phyloP scores from a whole-genome alignment of 805 yeast genomes.

The Maudiozyma bulderi region DNA sequence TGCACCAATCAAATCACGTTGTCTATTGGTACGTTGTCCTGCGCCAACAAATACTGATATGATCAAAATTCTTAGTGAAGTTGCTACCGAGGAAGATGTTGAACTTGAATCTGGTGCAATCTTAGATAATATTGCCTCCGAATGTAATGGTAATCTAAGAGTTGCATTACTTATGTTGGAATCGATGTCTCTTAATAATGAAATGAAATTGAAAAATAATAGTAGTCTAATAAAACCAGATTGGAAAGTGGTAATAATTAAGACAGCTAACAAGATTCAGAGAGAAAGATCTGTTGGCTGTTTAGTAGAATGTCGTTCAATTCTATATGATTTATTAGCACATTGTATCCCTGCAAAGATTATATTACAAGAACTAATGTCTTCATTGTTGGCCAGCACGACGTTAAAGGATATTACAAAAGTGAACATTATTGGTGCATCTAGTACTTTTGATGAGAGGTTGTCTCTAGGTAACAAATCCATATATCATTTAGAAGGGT shows the following conservation, averaged over 20 bases:
- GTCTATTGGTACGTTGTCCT: slow-evolving; percentile 76
- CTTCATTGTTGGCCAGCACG: slow-evolving; percentile 33
- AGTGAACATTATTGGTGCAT: slow-evolving; percentile 44
- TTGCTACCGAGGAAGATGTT: slow-evolving; percentile 49
- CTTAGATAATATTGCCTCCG: slow-evolving; percentile 42
- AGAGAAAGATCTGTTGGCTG: slow-evolving; percentile 55
- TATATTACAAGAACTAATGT: slow-evolving; percentile 56
- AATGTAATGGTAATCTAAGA: slow-evolving; percentile 64
- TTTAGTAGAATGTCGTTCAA: slow-evolving; percentile 47
- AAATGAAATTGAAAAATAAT: slow-evolving; percentile 33
- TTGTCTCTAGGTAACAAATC: slow-evolving; percentile 78
- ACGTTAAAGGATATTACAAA: slow-evolving; percentile 25
- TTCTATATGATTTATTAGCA: slow-evolving; percentile 73
- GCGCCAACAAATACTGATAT: slow-evolving; percentile 64
- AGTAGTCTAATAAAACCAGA: slow-evolving; percentile 64
- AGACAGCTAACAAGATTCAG: slow-evolving; percentile 50
- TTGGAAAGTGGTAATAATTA: slow-evolving; percentile 76
- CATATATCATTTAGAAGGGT: slow-evolving; percentile 92
- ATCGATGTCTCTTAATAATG: slow-evolving; percentile 66
- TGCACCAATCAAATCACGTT: slow-evolving; percentile 89
- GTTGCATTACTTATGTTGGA: slow-evolving; percentile 72
- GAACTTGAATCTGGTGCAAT: slow-evolving; percentile 34
- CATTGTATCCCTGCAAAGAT: slow-evolving; percentile 88
- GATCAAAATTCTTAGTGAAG: slow-evolving; percentile 40
- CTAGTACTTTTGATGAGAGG: slow-evolving; percentile 74